Percentiles rank a stretch among this genome's conserved stretches.
Evolutionary conservation across 1,284 basidiomycete genomes (phyloP).

Genomic region (Cutaneotrichosporon sp.): DNA sequence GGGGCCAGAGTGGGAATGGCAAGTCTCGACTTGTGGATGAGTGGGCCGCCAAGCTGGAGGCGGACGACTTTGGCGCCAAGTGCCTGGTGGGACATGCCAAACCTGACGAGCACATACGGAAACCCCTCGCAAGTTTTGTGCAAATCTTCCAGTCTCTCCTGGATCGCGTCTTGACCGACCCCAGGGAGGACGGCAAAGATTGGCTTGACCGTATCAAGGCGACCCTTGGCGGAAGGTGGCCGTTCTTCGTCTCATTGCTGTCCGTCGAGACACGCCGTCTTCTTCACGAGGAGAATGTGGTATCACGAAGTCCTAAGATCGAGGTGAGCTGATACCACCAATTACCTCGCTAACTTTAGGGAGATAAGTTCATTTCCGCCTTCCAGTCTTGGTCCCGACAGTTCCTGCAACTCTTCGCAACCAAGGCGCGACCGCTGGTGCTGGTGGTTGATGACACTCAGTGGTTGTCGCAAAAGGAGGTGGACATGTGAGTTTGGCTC

Average conservation of each 20-base stretch:
- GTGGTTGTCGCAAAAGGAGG: conserved; percentile 36
- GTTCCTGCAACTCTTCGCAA: conserved; percentile 40
- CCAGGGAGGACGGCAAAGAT: conserved; percentile 29
- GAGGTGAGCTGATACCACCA: conserved; percentile 11
- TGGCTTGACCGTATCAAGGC: conserved; percentile 31
- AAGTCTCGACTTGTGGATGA: conserved; percentile 35
- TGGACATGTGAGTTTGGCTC: conserved; percentile 21
- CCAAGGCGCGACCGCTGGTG: conserved; percentile 31
- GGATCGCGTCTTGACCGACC: conserved; percentile 37
- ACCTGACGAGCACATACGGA: conserved; percentile 33
- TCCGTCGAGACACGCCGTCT: conserved; percentile 27
- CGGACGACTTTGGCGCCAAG: conserved; percentile 5
- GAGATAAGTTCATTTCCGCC: conserved; percentile 27
- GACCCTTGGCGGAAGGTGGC: conserved; percentile 26
- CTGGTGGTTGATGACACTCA: conserved; percentile 43
- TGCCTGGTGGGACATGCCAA: conserved; percentile 33
- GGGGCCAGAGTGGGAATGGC: conserved; percentile 37
- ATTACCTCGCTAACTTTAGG: conserved; percentile 9
- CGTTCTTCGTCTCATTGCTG: conserved; percentile 33
- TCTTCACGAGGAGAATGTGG: conserved; percentile 12
- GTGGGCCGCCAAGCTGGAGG: conserved; percentile 28
- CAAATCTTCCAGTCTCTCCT: conserved; percentile 40
- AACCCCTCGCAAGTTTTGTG: conserved; percentile 37
- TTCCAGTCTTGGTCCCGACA: conserved; percentile 31
- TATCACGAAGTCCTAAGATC: conserved; percentile 6